Conservation (phyloP, 108 stramenopile genomes). For the Pseudonitzschia multiseries region DNA sequence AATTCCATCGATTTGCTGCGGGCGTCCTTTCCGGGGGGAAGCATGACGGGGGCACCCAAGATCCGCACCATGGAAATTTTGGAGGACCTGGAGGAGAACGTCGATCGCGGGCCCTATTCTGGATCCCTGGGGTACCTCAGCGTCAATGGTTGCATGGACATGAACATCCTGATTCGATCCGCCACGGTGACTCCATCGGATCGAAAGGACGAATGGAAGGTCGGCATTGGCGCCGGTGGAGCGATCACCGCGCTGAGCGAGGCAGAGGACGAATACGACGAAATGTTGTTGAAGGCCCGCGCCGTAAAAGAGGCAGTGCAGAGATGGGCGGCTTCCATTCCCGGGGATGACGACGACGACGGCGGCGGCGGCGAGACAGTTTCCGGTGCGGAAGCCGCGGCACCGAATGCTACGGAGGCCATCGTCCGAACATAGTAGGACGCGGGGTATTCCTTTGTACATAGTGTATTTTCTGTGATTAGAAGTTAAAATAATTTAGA, state of each 20-base stretch:
- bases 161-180: constrained; percentile 96
- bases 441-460: too few species aligned
- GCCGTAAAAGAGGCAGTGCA: constrained; percentile 69
- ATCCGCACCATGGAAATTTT: constrained; percentile 91
- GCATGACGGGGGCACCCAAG: constrained; percentile 99
- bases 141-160: constrained; percentile 80
- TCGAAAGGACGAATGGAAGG: constrained; percentile 42
- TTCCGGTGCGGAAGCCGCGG: background rate
- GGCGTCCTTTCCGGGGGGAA: constrained; percentile 96
- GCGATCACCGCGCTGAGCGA: constrained; percentile 94
- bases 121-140: constrained; percentile 91
- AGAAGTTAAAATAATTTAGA: too few species aligned
- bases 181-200: constrained; percentile 73
- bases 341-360: background rate
- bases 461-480: too few species aligned
- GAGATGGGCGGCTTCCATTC: constrained; percentile 45
- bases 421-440: background rate
- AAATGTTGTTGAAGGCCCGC: constrained; percentile 89
- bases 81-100: constrained; percentile 73
- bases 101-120: constrained; percentile 87
- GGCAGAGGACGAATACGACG: constrained; percentile 88
- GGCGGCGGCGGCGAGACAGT: too few species aligned
- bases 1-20: constrained; percentile 77
- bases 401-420: background rate
- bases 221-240: constrained; percentile 91